Evolutionary conservation across 2,329 filamentous ascomycete genomes (phyloP).

Genomic region (Xylaria sp.): DNA sequence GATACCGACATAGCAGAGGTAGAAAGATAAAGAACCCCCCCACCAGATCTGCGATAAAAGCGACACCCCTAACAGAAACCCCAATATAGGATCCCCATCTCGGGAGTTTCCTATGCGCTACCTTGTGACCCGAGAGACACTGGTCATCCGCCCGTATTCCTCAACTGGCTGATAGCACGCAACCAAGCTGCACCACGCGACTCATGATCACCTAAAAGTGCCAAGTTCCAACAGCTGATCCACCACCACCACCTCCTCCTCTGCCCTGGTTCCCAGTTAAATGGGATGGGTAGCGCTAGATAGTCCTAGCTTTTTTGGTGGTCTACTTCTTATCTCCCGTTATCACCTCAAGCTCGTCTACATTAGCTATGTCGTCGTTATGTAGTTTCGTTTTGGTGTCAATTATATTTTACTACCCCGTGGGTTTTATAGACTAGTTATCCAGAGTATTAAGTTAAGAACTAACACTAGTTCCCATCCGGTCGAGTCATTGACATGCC

Average conservation of each 20-base stretch:
- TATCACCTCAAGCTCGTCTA: background rate
- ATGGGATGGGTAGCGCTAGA: no score
- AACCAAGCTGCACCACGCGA: slow-evolving; percentile 22
- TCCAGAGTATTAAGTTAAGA: background rate
- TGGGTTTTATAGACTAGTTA: background rate
- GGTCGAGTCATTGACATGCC: background rate
- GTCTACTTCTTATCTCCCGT: background rate
- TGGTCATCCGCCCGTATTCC: slow-evolving; percentile 19
- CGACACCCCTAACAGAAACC: background rate
- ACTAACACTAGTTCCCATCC: background rate
- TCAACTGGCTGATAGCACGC: slow-evolving; percentile 21
- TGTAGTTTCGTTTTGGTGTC: no score
- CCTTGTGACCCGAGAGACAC: background rate
- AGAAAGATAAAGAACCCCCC: no score
- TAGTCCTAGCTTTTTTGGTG: no score
- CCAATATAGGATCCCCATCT: background rate
- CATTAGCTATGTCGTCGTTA: background rate
- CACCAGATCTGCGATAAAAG: background rate
- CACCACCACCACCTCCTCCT: slow-evolving; percentile 28
- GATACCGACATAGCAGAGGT: no score
- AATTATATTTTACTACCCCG: no score
- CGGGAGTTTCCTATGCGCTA: background rate
- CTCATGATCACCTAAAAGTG: slow-evolving; percentile 32
- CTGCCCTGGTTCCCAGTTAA: no score
- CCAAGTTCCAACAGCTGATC: slow-evolving; percentile 25